phyloP scores from a whole-genome alignment of 78 protist species.

The Dictyostelium capitatum region DNA sequence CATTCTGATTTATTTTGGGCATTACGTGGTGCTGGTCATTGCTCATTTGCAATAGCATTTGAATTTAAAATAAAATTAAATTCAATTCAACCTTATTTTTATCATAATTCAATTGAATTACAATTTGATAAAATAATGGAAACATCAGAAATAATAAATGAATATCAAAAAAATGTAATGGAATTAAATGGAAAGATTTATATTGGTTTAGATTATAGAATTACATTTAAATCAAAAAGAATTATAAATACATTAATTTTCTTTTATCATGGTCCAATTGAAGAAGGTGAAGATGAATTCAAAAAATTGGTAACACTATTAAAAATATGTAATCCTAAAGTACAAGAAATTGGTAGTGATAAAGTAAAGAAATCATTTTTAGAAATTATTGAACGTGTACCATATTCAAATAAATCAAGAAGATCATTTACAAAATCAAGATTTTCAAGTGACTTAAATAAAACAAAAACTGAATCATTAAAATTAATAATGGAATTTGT shows the following conservation, averaged over 20 bases:
- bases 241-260: not conserved
- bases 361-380: constrained; percentile 2
- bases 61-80: not conserved
- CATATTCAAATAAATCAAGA: not conserved
- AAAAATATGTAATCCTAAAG: not conserved
- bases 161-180: constrained; percentile 16
- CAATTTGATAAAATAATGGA: not conserved
- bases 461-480: not conserved
- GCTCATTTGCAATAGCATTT: not conserved
- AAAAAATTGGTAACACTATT: not conserved
- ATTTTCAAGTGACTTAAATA: not conserved
- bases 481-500: not conserved
- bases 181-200: too few species aligned
- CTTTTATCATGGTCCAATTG: not conserved
- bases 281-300: not conserved
- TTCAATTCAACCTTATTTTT: not conserved
- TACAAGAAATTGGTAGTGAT: not conserved
- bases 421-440: constrained; percentile 1
- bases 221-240: not conserved
- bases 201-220: constrained; percentile 10
- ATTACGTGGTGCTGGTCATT: constrained; percentile 31
- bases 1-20: constrained; percentile 43
- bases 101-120: not conserved
- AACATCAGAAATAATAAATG: not conserved
- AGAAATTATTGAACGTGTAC: not conserved